phyloP scores from a whole-genome alignment of 305 asterid species.

The Euphrasia arctica region DNA sequence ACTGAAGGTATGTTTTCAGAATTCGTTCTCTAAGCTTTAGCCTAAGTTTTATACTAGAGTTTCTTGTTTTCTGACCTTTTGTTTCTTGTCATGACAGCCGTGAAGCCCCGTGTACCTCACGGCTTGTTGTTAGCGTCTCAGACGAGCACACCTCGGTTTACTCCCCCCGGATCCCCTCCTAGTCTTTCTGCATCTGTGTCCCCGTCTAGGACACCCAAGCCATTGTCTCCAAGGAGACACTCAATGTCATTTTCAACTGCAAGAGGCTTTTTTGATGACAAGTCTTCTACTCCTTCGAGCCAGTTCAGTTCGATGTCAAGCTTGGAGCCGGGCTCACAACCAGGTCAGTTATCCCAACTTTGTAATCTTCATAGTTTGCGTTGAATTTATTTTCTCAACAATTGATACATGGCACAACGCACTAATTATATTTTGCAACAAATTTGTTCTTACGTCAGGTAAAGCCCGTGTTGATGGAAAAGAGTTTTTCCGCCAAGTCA shows the following conservation, averaged over 20 bases:
- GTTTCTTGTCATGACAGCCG: conserved; percentile 35
- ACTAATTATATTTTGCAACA: neutral
- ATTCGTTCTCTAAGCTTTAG: no score
- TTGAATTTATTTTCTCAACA: neutral
- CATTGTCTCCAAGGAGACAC: conserved; percentile 85
- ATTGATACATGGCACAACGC: neutral
- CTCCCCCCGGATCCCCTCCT: conserved; percentile 93
- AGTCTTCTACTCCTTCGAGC: conserved; percentile 53
- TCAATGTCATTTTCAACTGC: conserved; percentile 64
- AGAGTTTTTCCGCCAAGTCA: conserved; percentile 97
- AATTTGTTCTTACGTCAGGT: conserved; percentile 36
- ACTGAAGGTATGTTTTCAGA: conserved; percentile 47
- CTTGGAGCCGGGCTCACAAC: conserved; percentile 66
- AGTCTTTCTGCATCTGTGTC: conserved; percentile 75
- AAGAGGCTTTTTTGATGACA: conserved; percentile 72
- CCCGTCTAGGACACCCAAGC: conserved; percentile 74
- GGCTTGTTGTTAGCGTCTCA: conserved; percentile 77
- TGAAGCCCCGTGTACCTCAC: conserved; percentile 57
- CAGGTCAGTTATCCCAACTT: conserved; percentile 44
- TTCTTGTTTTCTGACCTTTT: conserved; percentile 8
- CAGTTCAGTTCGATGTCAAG: conserved; percentile 70
- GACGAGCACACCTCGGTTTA: conserved; percentile 70
- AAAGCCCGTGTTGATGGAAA: conserved; percentile 94
- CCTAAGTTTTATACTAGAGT: no score
- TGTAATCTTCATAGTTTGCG: no score